phyloP scores from a whole-genome alignment of 2,329 filamentous ascomycete genomes.

The Aureobasidium leucospermi region DNA sequence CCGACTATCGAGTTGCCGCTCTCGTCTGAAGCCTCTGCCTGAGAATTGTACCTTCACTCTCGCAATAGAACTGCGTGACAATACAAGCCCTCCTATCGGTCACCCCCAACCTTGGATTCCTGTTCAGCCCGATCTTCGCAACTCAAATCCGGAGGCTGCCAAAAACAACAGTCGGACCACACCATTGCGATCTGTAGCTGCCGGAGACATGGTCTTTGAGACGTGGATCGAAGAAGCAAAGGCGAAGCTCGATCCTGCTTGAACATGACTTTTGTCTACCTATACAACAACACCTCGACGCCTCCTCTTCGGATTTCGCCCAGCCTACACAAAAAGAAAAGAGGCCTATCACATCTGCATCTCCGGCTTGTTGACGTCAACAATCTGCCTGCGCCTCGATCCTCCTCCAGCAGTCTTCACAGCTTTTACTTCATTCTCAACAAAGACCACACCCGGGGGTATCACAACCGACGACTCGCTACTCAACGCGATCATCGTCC shows the following conservation, averaged over 20 bases:
- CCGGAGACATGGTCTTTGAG: conserved; percentile 60
- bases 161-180: conserved; percentile 38
- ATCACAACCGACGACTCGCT: not conserved
- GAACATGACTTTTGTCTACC: not conserved
- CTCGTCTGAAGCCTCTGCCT: conserved; percentile 52
- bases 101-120: conserved; percentile 55
- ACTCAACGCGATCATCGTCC: not conserved
- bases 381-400: not conserved
- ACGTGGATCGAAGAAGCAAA: conserved; percentile 53
- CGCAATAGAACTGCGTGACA: conserved; percentile 63
- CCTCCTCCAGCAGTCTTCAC: not conserved
- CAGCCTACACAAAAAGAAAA: no score
- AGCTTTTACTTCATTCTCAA: not conserved
- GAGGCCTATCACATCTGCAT: not conserved
- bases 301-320: no score
- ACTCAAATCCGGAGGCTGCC: conserved; percentile 17
- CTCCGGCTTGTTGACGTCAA: not conserved
- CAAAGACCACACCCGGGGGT: not conserved
- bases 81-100: conserved; percentile 41
- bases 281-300: no score
- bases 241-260: not conserved
- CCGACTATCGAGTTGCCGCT: conserved; percentile 53
- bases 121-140: conserved; percentile 43
- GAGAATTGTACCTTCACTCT: conserved; percentile 65
- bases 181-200: conserved; percentile 55